Conservation (phyloP, 495 filamentous ascomycete genomes). For the Daldinia loculata region DNA sequence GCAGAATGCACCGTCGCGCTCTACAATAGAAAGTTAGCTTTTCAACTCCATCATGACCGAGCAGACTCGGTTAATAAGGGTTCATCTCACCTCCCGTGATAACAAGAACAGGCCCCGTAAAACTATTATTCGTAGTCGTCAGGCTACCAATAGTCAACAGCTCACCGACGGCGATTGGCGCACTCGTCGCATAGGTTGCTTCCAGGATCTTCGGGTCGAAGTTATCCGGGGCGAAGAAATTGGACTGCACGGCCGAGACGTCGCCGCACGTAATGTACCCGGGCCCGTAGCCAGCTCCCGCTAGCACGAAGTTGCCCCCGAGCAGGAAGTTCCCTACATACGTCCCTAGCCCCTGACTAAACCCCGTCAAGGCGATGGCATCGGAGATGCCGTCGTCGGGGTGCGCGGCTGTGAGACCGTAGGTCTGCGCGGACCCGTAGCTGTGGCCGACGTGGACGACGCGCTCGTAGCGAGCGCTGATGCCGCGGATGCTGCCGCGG, state of each 20-base stretch:
- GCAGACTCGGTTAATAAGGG: neutral
- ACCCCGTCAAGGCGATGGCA: neutral
- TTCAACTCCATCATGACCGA: neutral
- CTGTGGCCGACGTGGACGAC: neutral
- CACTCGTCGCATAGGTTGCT: neutral
- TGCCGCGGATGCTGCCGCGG: neutral
- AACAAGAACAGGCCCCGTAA: neutral
- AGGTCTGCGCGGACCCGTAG: neutral
- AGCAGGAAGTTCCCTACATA: neutral
- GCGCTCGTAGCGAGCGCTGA: neutral
- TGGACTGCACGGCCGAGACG: neutral
- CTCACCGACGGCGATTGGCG: neutral
- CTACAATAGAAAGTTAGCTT: neutral
- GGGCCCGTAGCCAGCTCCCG: neutral
- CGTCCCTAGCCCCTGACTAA: neutral
- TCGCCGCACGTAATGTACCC: neutral
- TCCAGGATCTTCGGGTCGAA: neutral
- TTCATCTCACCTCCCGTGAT: neutral
- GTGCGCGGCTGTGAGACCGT: neutral
- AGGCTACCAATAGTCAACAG: neutral
- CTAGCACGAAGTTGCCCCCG: neutral
- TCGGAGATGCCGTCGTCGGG: neutral
- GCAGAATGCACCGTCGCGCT: neutral
- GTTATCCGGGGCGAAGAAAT: neutral
- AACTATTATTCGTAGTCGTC: neutral